Evolutionary conservation across 345 rosid species (phyloP).

Genomic region (Corymbia maculata): DNA sequence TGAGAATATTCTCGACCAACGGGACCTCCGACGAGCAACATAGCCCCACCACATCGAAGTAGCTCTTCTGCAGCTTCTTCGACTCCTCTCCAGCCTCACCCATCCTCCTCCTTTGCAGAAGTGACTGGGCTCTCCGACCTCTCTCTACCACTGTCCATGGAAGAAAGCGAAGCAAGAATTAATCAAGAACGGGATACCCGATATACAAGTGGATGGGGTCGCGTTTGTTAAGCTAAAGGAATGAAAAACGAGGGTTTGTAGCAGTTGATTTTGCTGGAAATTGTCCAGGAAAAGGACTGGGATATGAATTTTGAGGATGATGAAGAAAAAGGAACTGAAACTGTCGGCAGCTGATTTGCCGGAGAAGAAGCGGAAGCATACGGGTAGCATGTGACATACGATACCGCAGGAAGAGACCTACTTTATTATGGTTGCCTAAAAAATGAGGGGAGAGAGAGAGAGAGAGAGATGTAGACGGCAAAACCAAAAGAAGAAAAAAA

Average conservation of each 20-base stretch:
- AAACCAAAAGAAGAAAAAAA: neutral
- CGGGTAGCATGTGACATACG: neutral
- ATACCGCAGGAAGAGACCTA: neutral
- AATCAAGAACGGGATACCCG: neutral
- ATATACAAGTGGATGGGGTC: neutral
- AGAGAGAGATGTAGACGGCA: neutral
- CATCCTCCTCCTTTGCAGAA: neutral
- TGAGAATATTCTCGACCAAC: constrained; percentile 53
- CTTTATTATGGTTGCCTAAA: neutral
- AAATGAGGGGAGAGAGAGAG: neutral
- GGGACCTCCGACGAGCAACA: constrained; percentile 94
- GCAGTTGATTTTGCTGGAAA: neutral
- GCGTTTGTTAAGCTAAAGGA: neutral
- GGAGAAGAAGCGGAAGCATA: neutral
- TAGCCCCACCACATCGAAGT: constrained; percentile 77
- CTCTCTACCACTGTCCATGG: neutral
- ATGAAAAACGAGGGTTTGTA: neutral
- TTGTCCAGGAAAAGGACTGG: neutral
- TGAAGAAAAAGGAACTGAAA: neutral
- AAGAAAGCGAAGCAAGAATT: neutral
- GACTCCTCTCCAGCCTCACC: neutral
- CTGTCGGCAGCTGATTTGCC: neutral
- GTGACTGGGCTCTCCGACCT: neutral
- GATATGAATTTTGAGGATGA: neutral
- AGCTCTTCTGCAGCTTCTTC: constrained; percentile 52